Conservation (phyloP, 805 yeast genomes). For the Candida montana region DNA sequence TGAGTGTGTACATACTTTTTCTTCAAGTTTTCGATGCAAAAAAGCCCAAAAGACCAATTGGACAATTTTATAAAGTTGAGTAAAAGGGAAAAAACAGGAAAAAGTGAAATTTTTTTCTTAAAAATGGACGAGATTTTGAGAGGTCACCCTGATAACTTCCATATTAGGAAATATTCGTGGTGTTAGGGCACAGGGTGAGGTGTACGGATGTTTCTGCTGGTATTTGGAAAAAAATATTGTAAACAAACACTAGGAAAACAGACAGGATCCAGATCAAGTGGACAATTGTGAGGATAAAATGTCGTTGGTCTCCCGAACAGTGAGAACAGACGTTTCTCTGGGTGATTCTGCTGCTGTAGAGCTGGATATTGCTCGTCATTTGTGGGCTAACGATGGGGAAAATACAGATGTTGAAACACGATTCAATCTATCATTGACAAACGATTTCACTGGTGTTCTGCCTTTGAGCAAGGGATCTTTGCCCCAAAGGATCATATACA, state of each 20-base stretch:
- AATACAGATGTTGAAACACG: constrained; percentile 18
- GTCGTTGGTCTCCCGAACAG: constrained; percentile 12
- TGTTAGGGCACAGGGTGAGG: constrained; percentile 6
- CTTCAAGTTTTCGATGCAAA: neutral
- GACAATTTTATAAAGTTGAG: neutral
- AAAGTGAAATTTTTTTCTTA: neutral
- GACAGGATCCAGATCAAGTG: neutral
- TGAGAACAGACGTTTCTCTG: constrained; percentile 6
- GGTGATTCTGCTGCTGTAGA: constrained; percentile 6
- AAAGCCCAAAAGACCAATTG: too few relatives aligned
- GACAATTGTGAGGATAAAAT: constrained; percentile 4
- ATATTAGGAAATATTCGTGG: neutral
- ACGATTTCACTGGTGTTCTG: constrained; percentile 18
- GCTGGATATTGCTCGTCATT: constrained; percentile 21
- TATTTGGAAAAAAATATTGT: neutral
- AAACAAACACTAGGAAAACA: constrained; percentile 2
- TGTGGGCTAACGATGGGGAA: constrained; percentile 13
- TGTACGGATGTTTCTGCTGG: constrained; percentile 5
- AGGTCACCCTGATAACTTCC: neutral
- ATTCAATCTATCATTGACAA: constrained; percentile 15
- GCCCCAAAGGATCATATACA: constrained; percentile 29
- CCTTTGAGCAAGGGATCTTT: neutral
- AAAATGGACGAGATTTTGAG: neutral
- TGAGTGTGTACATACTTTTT: constrained; percentile 7
- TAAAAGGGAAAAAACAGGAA: neutral